Percentiles rank a stretch among this genome's conserved stretches.
These are phyloP conservation scores for Sonneratia alba DNA, from an alignment of 345 rosid genomes.

Conservation along the genomic window DNA sequence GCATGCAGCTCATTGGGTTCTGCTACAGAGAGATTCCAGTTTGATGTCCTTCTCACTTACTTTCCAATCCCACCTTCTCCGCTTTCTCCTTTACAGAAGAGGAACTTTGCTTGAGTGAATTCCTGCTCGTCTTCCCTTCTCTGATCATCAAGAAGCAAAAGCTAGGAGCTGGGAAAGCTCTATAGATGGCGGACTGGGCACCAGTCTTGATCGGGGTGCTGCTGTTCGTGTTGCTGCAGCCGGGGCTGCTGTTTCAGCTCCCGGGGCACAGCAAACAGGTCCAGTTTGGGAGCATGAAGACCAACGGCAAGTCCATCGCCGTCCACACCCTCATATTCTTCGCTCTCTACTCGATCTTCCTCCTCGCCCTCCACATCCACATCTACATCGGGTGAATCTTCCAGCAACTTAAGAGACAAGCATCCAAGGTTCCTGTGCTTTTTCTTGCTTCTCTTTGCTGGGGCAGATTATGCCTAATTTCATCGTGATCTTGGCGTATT, in stretches of 20 bases:
- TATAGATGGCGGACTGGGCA: conserved; percentile 80
- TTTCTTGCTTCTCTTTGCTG: background rate
- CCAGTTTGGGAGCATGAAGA: conserved; percentile 75
- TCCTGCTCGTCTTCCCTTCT: background rate
- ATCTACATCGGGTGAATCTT: conserved; percentile 63
- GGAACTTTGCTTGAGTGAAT: too few species aligned
- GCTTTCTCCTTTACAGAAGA: too few species aligned
- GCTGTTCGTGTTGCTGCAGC: conserved; percentile 71
- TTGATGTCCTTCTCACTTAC: too few species aligned
- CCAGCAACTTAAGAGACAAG: background rate
- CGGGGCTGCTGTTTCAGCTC: conserved; percentile 70
- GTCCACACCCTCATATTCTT: conserved; percentile 86
- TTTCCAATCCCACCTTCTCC: too few species aligned
- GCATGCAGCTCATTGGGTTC: too few species aligned
- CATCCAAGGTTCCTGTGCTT: background rate
- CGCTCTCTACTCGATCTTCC: conserved; percentile 54
- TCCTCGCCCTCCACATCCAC: conserved; percentile 71
- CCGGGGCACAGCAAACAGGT: conserved; percentile 55
- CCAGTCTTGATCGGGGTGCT: conserved; percentile 82
- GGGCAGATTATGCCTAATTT: too few species aligned
- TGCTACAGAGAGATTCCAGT: too few species aligned
- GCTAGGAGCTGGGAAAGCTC: background rate
- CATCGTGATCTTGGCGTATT: too few species aligned
- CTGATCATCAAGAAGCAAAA: background rate
- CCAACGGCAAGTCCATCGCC: conserved; percentile 78